Evolutionary conservation across 345 rosid genomes (phyloP).

Genomic region (Murraya paniculata): DNA sequence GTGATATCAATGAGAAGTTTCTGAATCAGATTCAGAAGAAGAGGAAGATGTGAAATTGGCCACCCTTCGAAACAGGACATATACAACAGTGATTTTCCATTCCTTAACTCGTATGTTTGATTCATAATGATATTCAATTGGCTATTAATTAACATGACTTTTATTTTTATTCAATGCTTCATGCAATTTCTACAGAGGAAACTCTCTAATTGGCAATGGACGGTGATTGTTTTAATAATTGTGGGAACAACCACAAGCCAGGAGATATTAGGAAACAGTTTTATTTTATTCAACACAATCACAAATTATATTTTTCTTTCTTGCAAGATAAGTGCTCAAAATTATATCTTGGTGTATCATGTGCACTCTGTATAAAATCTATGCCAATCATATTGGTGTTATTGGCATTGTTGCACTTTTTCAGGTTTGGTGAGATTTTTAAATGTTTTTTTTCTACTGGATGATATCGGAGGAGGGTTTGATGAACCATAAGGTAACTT

Average conservation of each 20-base stretch:
- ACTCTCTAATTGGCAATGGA: conserved; percentile 77
- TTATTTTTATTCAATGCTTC: neutral
- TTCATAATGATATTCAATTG: conserved; percentile 92
- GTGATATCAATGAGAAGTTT: neutral
- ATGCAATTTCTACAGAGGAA: conserved; percentile 71
- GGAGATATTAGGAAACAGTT: conserved; percentile 29
- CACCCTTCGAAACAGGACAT: too few species aligned
- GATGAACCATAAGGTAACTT: too few species aligned
- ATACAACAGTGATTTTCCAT: conserved; percentile 54
- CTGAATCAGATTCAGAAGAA: neutral
- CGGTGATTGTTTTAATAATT: conserved; percentile 76
- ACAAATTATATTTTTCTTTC: neutral
- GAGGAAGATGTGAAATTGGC: too few species aligned
- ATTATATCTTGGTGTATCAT: neutral
- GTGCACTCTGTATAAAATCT: neutral
- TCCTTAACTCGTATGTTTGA: conserved; percentile 77
- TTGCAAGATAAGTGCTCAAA: neutral
- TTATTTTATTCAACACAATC: neutral
- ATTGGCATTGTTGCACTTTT: conserved; percentile 1
- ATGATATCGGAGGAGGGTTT: too few species aligned
- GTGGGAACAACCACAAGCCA: conserved; percentile 92
- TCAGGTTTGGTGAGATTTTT: too few species aligned
- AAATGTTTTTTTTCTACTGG: too few species aligned
- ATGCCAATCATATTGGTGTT: neutral
- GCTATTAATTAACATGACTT: conserved; percentile 37